These are phyloP conservation scores for Acidiella bohemica DNA, from an alignment of 495 filamentous ascomycete species.

Conservation along the genomic window DNA sequence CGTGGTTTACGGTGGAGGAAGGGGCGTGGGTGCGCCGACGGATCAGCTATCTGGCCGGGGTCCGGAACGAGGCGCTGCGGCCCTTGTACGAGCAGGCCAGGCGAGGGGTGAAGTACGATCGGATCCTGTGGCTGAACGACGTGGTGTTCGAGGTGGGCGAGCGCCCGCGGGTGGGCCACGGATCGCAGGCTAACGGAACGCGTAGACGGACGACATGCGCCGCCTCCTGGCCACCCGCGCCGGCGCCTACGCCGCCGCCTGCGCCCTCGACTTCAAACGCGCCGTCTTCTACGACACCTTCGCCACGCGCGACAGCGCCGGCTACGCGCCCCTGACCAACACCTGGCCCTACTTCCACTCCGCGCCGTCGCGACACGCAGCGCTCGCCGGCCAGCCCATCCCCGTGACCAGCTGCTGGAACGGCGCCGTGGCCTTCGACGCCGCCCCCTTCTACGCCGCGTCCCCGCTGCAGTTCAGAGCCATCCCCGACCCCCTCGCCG, in stretches of 20 bases:
- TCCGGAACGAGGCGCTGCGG: conserved; percentile 46
- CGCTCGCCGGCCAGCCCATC: conserved; percentile 42
- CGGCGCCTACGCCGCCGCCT: conserved; percentile 66
- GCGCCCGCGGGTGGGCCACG: background rate
- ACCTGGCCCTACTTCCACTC: conserved; percentile 72
- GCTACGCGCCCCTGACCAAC: conserved; percentile 45
- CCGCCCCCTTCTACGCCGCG: conserved; percentile 42
- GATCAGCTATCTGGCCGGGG: conserved; percentile 52
- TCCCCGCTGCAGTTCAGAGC: conserved; percentile 15
- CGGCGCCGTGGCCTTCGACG: conserved; percentile 49
- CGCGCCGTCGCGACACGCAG: conserved; percentile 41
- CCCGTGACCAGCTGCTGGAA: conserved; percentile 77
- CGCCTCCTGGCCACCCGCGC: conserved; percentile 58
- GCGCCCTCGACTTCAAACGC: conserved; percentile 61
- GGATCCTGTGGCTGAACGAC: conserved; percentile 62
- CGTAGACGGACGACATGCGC: conserved; percentile 50
- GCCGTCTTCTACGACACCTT: conserved; percentile 72
- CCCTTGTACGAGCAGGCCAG: conserved; percentile 35
- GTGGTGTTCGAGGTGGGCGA: conserved; percentile 51
- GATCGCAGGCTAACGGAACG: background rate
- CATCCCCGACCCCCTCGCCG: conserved; percentile 17
- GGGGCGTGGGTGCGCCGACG: conserved; percentile 42
- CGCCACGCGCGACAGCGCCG: conserved; percentile 58
- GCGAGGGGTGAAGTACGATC: conserved; percentile 46
- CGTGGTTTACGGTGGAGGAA: conserved; percentile 5